Base-by-base conservation (phyloP, 345 rosid genomes). In the Cardamine chenopodiifolia region DNA sequence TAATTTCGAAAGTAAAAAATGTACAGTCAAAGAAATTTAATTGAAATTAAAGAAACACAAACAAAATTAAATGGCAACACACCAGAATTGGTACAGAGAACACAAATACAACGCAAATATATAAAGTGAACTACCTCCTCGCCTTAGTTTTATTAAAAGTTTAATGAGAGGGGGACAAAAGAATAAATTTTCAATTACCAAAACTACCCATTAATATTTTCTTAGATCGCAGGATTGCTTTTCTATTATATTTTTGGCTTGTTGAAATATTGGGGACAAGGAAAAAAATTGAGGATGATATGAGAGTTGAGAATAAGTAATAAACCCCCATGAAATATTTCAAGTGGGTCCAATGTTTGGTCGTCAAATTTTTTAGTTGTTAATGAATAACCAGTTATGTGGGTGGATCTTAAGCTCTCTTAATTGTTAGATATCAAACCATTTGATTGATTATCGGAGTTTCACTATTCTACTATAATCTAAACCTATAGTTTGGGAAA, bases 11-110 rank as follows among this genome's bases (percentile, higher is more conserved):
- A 54, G 74, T 72, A 64, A 82, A 79, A 76, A 64, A 71, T 74
- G 79, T 70, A 80, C 83, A 67, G 81, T 72, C 76, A 78, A 79
- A 80, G 75, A 80, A 79, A 75, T 71, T 73, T 79, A 84, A 87
- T 80, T 79, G 85, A 82, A 83, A 85, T 71, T 44, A 82, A 78
- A 77, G 75, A 34, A 78, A 69, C 73, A 68, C 77, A 69, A 76
- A 59, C 79, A 50, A 35, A 74, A 78, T 82, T 78, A 70, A 86
- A 81, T 83, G 78, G 73, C 78, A 70, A 81, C 72, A 55, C 63
- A 71, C 78, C 83, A 80, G 73, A 72, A 66, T 66, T 78, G 81
- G 81, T 78, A 78, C 77, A 72, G 73, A 66, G 63, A 78, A 78
- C 53, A 64, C 57, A 72, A 78, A 78, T 78, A 58, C 64, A 58